A percentile compares a stretch with the other conserved stretches of the same genome.
Evolutionary conservation across 148 eudicot species (phyloP).

Genomic region (Fallopia convolvulus): DNA sequence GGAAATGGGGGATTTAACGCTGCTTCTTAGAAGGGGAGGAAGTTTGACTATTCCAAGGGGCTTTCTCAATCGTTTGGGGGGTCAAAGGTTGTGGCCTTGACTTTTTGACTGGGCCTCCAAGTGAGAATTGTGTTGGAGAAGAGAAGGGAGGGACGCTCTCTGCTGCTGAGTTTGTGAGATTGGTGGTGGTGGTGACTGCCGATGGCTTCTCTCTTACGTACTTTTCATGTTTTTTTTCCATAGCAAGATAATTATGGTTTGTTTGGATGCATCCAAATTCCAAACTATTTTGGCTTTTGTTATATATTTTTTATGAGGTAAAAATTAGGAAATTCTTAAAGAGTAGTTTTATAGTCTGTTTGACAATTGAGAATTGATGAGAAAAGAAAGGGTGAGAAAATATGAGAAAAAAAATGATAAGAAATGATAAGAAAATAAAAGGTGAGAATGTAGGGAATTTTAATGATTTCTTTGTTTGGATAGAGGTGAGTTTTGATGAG

Average conservation of each 20-base stretch:
- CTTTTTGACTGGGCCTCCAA: constrained; percentile 26
- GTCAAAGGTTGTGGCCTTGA: constrained; percentile 88
- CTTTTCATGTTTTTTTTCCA: not conserved
- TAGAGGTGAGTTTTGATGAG: too few species aligned
- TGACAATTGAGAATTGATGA: too few species aligned
- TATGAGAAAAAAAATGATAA: too few species aligned
- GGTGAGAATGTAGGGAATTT: too few species aligned
- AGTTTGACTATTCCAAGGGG: not conserved
- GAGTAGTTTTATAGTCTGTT: too few species aligned
- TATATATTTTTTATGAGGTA: too few species aligned
- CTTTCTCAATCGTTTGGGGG: not conserved
- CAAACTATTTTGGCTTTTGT: too few species aligned
- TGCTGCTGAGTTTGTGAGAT: not conserved
- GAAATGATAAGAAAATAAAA: too few species aligned
- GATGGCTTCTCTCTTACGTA: not conserved
- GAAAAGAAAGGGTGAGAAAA: too few species aligned
- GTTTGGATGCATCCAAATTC: not conserved
- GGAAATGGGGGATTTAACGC: not conserved
- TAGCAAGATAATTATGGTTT: not conserved
- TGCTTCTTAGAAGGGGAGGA: constrained; percentile 38
- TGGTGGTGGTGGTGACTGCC: not conserved
- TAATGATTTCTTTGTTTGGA: too few species aligned
- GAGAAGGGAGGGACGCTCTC: not conserved
- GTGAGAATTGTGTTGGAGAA: not conserved
- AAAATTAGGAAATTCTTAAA: too few species aligned